phyloP scores from a whole-genome alignment of 2,329 filamentous ascomycete species.

The Talaromyces pinophilus region DNA sequence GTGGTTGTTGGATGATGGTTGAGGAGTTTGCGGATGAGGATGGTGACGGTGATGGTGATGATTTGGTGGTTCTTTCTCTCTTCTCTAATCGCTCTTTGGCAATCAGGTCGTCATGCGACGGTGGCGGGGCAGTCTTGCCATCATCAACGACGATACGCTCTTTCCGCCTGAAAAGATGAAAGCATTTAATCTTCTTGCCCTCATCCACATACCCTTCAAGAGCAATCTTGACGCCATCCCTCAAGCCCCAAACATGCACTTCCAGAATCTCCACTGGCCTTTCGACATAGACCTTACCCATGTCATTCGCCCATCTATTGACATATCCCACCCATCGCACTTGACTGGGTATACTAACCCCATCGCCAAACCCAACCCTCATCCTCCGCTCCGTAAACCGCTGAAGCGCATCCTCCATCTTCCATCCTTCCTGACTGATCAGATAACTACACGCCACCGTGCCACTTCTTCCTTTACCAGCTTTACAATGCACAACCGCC shows the following conservation, averaged over 20 bases:
- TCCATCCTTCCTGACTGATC: conserved; percentile 80
- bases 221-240: conserved; percentile 82
- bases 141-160: conserved; percentile 62
- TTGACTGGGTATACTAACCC: conserved; percentile 92
- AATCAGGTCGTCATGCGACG: conserved; percentile 48
- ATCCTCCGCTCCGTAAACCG: conserved; percentile 81
- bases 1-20: conserved; percentile 18
- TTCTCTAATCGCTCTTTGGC: conserved; percentile 42
- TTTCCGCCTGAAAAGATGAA: conserved; percentile 73
- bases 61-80: neutral
- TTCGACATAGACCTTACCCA: conserved; percentile 77
- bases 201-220: conserved; percentile 87
- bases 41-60: conserved; percentile 25
- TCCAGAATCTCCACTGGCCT: conserved; percentile 81
- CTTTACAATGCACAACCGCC: conserved; percentile 93
- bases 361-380: conserved; percentile 82
- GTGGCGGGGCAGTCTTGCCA: conserved; percentile 49
- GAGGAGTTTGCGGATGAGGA: conserved; percentile 19
- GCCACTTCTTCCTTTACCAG: conserved; percentile 90
- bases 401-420: conserved; percentile 61
- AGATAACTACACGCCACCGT: conserved; percentile 86
- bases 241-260: conserved; percentile 84
- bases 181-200: conserved; percentile 78
- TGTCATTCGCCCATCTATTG: conserved; percentile 74
- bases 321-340: conserved; percentile 85